A percentile compares a stretch with the other conserved stretches of the same genome.
These are phyloP conservation scores for Agarophyton chilense DNA, from an alignment of 23 red algal species.

Conservation along the genomic window DNA sequence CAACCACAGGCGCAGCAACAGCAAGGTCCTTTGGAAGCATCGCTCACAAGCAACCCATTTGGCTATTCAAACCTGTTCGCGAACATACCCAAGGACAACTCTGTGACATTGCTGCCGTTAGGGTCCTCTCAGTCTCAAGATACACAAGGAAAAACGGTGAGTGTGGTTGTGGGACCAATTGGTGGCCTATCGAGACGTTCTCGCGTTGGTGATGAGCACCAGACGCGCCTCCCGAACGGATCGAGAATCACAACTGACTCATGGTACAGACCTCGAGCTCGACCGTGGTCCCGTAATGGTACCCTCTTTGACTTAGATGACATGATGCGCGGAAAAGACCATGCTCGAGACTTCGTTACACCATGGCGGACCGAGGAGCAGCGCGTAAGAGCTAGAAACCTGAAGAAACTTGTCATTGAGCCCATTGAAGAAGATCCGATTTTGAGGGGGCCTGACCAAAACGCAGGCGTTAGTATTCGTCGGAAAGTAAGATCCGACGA, in stretches of 20 bases:
- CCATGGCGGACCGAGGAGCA: conserved; percentile 70
- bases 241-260: background rate
- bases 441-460: background rate
- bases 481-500: background rate
- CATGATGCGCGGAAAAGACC: conserved; percentile 32
- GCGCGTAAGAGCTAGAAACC: conserved; percentile 27
- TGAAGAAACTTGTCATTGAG: conserved; percentile 64
- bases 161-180: conserved; percentile 17
- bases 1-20: background rate
- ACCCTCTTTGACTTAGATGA: conserved; percentile 34
- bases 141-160: conserved; percentile 19
- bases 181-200: conserved; percentile 1
- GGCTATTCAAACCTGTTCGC: conserved; percentile 51
- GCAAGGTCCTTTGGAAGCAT: conserved; percentile 42
- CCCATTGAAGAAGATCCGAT: conserved; percentile 44
- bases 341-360: conserved; percentile 28
- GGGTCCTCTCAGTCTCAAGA: background rate
- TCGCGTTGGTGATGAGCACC: background rate
- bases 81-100: background rate
- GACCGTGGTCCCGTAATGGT: conserved; percentile 42
- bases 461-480: background rate
- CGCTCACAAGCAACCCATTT: conserved; percentile 54
- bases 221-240: background rate
- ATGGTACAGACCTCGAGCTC: conserved; percentile 29
- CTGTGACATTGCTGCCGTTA: background rate